Percentiles rank a stretch among this genome's conserved stretches.
Evolutionary conservation across 768 basidiomycete species (phyloP).

Genomic region (Gymnopilus dilepis): DNA sequence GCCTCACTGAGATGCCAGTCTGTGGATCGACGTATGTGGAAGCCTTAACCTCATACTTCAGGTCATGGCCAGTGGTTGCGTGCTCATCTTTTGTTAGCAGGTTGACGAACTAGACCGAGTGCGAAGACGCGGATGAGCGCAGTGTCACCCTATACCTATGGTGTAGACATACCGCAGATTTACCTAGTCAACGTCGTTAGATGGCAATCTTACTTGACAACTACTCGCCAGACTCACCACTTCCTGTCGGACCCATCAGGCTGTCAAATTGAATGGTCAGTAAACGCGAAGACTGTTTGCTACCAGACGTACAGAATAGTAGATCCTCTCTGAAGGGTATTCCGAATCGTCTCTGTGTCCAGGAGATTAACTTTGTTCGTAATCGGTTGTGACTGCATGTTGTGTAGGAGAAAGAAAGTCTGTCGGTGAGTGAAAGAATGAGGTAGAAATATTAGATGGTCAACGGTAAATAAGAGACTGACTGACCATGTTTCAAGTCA

Average conservation of each 20-base stretch:
- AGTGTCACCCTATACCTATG: not conserved
- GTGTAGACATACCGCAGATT: not conserved
- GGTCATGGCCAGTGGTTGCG: conserved; percentile 40
- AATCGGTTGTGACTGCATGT: not conserved
- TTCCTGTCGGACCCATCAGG: conserved; percentile 2
- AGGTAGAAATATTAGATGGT: not conserved
- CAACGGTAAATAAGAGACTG: not conserved
- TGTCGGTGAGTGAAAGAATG: not conserved
- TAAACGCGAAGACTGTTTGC: too few species aligned
- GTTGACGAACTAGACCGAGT: conserved; percentile 47
- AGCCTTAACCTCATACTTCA: conserved; percentile 41
- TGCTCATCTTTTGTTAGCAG: conserved; percentile 38
- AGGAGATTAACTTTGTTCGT: not conserved
- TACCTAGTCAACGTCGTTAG: not conserved
- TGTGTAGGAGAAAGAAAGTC: not conserved
- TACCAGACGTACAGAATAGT: not conserved
- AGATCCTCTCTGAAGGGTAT: not conserved
- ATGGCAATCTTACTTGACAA: not conserved
- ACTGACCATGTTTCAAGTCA: not conserved
- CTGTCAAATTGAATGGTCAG: not conserved
- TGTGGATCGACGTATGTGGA: conserved; percentile 8
- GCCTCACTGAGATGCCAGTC: conserved; percentile 25
- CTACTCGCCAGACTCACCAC: not conserved
- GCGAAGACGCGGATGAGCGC: not conserved
- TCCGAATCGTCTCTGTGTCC: not conserved